phyloP scores from a whole-genome alignment of 2,329 filamentous ascomycete genomes.

The Tetracladium maxilliforme region DNA sequence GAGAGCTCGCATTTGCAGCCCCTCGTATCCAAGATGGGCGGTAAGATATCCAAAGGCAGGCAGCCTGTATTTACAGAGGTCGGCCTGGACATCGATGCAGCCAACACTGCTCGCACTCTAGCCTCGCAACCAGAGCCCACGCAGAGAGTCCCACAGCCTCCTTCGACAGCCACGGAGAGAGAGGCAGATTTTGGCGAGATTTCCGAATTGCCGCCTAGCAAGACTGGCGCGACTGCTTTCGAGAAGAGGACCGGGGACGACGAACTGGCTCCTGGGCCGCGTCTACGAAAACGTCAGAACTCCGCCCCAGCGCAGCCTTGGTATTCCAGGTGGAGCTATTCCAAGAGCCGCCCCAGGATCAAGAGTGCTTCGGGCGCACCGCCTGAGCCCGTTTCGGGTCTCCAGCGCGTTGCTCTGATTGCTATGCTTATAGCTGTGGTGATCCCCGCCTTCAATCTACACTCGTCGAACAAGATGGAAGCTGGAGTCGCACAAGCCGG shows the following conservation, averaged over 20 bases:
- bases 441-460: conserved; percentile 29
- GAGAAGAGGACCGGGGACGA: conserved; percentile 2
- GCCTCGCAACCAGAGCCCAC: conserved; percentile 1
- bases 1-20: conserved; percentile 6
- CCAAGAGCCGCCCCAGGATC: conserved; percentile 20
- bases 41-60: conserved; percentile 6
- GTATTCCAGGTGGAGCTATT: background rate
- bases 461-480: conserved; percentile 23
- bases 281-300: background rate
- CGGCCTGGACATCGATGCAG: conserved; percentile 12
- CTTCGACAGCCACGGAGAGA: background rate
- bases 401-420: conserved; percentile 30
- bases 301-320: background rate
- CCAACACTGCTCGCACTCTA: conserved; percentile 3
- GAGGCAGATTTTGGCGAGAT: conserved; percentile 4
- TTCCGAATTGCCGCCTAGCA: conserved; percentile 2
- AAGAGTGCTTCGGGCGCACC: conserved; percentile 27
- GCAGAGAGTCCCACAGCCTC: background rate
- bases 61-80: conserved; percentile 11
- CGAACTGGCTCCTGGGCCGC: background rate
- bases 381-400: conserved; percentile 21
- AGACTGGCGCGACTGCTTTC: too few relatives aligned
- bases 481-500: conserved; percentile 31
- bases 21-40: conserved; percentile 2
- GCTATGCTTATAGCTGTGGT: conserved; percentile 33